These are phyloP conservation scores for Reutealis trisperma DNA, from an alignment of 345 rosid genomes.

Conservation along the genomic window DNA sequence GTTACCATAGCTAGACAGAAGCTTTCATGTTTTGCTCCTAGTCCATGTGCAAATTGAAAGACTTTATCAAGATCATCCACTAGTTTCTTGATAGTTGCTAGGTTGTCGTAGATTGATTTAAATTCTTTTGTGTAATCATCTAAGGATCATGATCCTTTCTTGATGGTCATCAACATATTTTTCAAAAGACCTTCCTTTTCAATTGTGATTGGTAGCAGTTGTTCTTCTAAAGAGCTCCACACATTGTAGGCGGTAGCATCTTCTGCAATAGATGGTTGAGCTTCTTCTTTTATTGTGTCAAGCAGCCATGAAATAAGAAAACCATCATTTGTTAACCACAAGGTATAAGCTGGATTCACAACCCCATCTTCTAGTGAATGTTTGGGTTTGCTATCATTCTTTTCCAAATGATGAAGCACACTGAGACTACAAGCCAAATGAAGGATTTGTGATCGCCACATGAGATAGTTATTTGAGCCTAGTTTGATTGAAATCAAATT, in stretches of 20 bases:
- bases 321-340: background rate
- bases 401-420: background rate
- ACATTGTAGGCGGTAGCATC: conserved; percentile 1
- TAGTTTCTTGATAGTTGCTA: background rate
- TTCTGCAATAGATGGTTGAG: background rate
- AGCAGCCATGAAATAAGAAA: background rate
- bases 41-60: background rate
- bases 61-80: background rate
- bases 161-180: conserved; percentile 4
- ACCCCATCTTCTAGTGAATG: too few relatives aligned
- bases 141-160: background rate
- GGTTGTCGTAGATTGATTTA: background rate
- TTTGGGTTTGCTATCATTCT: background rate
- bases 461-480: conserved; percentile 6
- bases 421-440: background rate
- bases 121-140: background rate
- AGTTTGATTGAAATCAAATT: conserved; percentile 15
- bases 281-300: background rate
- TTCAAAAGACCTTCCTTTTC: conserved; percentile 6
- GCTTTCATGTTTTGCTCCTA: background rate
- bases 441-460: conserved; percentile 3
- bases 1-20: background rate
- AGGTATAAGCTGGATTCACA: background rate
- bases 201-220: background rate
- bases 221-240: conserved; percentile 9